Percentiles rank a stretch among this genome's conserved stretches.
Conservation (phyloP, 2,329 filamentous ascomycete genomes). For the Thelonectria discophora region DNA sequence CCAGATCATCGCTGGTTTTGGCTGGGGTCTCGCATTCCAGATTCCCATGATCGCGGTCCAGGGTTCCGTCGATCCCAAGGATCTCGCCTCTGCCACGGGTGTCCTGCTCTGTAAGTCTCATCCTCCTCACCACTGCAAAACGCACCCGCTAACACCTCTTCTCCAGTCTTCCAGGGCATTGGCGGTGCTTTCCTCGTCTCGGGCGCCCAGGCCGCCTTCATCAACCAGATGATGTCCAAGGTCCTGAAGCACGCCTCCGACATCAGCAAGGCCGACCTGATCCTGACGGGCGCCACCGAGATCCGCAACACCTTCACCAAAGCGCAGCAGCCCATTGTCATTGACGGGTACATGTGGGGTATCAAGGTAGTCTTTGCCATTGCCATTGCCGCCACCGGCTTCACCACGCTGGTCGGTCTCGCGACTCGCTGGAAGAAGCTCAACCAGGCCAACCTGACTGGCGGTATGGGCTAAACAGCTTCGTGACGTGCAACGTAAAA, state of each 20-base stretch:
- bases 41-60: constrained; percentile 62
- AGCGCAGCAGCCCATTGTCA: constrained; percentile 61
- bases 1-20: constrained; percentile 60
- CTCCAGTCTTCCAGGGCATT: constrained; percentile 57
- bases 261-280: constrained; percentile 49
- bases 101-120: constrained; percentile 53
- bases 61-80: constrained; percentile 49
- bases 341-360: constrained; percentile 69
- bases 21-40: constrained; percentile 56
- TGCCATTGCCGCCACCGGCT: constrained; percentile 57
- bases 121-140: not conserved
- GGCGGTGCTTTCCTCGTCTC: constrained; percentile 62
- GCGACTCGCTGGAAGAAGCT: constrained; percentile 52
- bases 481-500: not conserved
- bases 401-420: constrained; percentile 49
- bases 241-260: constrained; percentile 48
- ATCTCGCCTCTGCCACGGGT: constrained; percentile 58
- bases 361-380: constrained; percentile 71
- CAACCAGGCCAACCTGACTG: constrained; percentile 42
- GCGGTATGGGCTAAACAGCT: constrained; percentile 44
- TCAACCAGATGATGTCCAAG: constrained; percentile 53
- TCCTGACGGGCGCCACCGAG: constrained; percentile 61
- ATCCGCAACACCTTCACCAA: constrained; percentile 61
- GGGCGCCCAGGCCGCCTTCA: constrained; percentile 57
- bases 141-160: constrained; percentile 25